These are phyloP conservation scores for Cyclotella atomus DNA, from an alignment of 108 stramenopile genomes.

Conservation along the genomic window DNA sequence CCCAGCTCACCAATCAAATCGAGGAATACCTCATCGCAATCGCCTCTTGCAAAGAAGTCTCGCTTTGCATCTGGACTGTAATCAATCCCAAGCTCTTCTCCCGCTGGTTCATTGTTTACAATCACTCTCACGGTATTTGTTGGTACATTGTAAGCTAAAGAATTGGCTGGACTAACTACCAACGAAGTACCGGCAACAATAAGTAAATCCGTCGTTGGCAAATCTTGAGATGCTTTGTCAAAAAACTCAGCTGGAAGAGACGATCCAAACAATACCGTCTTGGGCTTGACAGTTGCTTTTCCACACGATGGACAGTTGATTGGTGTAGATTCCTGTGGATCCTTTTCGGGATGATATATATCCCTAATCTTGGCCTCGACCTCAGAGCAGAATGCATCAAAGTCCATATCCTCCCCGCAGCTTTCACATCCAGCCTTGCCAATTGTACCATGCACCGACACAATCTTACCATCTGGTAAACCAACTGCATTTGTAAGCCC, in stretches of 20 bases:
- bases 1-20: conserved; percentile 64
- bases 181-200: conserved; percentile 79
- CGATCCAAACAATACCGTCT: conserved; percentile 82
- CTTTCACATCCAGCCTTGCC: conserved; percentile 69
- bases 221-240: conserved; percentile 51
- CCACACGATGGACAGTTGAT: conserved; percentile 64
- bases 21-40: conserved; percentile 61
- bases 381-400: conserved; percentile 46
- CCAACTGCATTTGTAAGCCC: conserved; percentile 64
- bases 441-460: conserved; percentile 76
- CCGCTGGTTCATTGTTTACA: conserved; percentile 62
- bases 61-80: conserved; percentile 38
- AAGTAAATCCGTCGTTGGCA: conserved; percentile 61
- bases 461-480: conserved; percentile 55
- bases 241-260: conserved; percentile 67
- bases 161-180: conserved; percentile 74
- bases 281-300: conserved; percentile 66
- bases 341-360: conserved; percentile 59
- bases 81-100: conserved; percentile 59
- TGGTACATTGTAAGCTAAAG: conserved; percentile 56
- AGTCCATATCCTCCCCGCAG: conserved; percentile 54
- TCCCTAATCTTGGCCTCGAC: conserved; percentile 66
- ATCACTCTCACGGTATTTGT: conserved; percentile 53
- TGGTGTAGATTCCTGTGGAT: conserved; percentile 48
- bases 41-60: conserved; percentile 64